Percentiles rank a stretch among this genome's conserved stretches.
These are phyloP conservation scores for Albugo laibachii DNA, from an alignment of 352 stramenopile genomes.

Conservation along the genomic window DNA sequence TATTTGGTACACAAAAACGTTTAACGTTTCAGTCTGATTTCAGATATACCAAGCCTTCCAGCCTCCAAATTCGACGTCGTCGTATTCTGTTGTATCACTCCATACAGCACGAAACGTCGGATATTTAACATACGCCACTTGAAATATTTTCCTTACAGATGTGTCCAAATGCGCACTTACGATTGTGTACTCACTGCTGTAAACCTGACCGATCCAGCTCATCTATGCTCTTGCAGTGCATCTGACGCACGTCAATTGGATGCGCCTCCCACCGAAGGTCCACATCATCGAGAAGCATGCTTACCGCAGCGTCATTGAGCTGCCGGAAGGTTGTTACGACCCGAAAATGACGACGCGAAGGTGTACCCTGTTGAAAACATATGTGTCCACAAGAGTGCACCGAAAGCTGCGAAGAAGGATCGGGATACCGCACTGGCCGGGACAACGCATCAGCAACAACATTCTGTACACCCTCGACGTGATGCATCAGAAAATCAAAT, in stretches of 20 bases:
- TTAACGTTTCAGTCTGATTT: background rate
- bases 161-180: background rate
- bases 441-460: slow-evolving; percentile 8
- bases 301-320: too few relatives aligned
- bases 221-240: background rate
- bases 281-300: too few relatives aligned
- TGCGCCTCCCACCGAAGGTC: too few relatives aligned
- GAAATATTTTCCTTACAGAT: background rate
- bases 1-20: slow-evolving; percentile 1
- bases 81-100: background rate
- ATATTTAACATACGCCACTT: background rate
- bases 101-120: background rate
- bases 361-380: too few relatives aligned
- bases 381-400: background rate
- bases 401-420: too few relatives aligned
- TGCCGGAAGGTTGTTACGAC: too few relatives aligned
- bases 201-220: background rate
- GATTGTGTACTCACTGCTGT: background rate
- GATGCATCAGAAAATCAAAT: slow-evolving; percentile 6
- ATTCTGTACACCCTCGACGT: slow-evolving; percentile 4
- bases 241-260: too few relatives aligned
- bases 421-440: background rate
- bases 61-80: background rate
- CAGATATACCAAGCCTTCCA: background rate
- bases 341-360: too few relatives aligned